Evolutionary conservation across 345 rosid species (phyloP).

Genomic region (Populus deltoides): DNA sequence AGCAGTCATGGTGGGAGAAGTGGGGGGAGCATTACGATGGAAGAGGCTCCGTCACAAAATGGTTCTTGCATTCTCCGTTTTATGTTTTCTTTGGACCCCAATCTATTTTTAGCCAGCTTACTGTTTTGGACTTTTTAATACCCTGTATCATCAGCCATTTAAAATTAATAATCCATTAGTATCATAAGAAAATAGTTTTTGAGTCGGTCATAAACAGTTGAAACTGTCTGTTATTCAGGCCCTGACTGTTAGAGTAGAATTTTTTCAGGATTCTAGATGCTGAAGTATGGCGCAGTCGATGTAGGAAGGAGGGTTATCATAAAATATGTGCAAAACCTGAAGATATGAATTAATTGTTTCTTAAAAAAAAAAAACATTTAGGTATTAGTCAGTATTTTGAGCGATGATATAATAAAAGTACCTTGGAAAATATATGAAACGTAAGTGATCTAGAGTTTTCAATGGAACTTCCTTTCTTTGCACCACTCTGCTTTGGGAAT

Average conservation of each 20-base stretch:
- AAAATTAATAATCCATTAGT: background rate
- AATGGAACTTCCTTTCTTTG: background rate
- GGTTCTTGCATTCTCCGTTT: slow-evolving; percentile 39
- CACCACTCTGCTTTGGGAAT: background rate
- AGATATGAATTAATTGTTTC: background rate
- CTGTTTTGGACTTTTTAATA: background rate
- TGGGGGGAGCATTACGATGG: slow-evolving; percentile 99
- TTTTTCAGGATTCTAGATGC: background rate
- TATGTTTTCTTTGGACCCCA: background rate
- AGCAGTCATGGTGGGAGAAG: slow-evolving; percentile 99
- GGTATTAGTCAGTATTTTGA: background rate
- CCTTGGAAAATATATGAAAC: background rate
- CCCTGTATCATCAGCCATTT: background rate
- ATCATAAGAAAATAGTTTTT: background rate
- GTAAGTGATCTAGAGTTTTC: background rate
- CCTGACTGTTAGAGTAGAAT: background rate
- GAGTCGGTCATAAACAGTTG: background rate
- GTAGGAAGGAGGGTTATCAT: background rate
- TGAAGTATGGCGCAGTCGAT: background rate
- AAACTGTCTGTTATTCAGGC: background rate
- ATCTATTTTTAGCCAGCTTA: background rate
- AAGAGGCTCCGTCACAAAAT: slow-evolving; percentile 95
- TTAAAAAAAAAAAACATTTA: background rate
- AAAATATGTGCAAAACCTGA: background rate
- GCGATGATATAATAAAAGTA: background rate